A percentile compares a stretch with the other conserved stretches of the same genome.
phyloP scores from a whole-genome alignment of 768 basidiomycete species.

The Sporobolomyces roseus region DNA sequence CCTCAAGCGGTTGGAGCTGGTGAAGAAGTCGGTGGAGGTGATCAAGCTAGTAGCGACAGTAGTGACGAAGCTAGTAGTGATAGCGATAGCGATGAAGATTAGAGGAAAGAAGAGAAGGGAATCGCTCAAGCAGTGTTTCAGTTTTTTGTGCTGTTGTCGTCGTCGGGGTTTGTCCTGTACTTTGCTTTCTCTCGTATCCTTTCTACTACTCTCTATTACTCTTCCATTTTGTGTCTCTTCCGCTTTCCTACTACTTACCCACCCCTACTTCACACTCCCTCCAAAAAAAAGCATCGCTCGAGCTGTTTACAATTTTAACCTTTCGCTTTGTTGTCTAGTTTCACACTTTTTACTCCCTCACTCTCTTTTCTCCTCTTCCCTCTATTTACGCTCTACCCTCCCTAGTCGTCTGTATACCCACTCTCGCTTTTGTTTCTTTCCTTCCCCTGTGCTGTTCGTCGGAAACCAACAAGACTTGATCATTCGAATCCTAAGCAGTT shows the following conservation, averaged over 20 bases:
- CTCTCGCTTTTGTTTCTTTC: no score
- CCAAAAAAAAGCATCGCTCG: no score
- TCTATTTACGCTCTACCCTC: no score
- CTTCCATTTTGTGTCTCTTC: conserved; percentile 4
- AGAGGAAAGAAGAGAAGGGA: not conserved
- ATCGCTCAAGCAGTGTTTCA: not conserved
- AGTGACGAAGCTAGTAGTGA: conserved; percentile 24
- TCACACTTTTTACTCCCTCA: not conserved
- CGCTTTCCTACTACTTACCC: not conserved
- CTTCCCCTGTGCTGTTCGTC: no score
- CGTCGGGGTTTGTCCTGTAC: not conserved
- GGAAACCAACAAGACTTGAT: no score
- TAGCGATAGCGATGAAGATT: conserved; percentile 34
- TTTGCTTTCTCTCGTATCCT: not conserved
- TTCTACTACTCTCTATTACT: conserved; percentile 1
- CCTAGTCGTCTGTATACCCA: no score
- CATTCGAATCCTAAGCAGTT: not conserved
- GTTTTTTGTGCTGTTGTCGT: no score
- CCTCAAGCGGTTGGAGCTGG: not conserved
- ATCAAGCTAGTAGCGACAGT: conserved; percentile 39
- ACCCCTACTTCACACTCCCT: not conserved
- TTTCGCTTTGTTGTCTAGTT: not conserved
- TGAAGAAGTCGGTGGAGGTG: conserved; percentile 17
- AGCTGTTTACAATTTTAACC: no score
- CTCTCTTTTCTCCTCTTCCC: not conserved